Base-by-base conservation (phyloP, 352 stramenopile genomes). In the Aphanomyces invadans region DNA sequence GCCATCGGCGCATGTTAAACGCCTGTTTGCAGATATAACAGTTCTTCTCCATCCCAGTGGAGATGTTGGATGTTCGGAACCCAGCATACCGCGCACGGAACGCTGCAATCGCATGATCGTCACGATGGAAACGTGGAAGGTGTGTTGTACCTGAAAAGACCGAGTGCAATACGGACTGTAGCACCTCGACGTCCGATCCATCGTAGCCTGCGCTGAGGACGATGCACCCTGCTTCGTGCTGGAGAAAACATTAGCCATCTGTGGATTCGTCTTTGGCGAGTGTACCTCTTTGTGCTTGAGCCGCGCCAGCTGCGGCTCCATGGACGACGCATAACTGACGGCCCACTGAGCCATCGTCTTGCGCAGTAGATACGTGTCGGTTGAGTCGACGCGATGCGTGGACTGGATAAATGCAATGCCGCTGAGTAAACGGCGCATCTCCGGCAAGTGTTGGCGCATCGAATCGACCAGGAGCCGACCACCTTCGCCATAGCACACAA, bases 1-100 rank as follows among this genome's bases (percentile, higher is more conserved):
- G 77, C 80, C 80, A 89, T 56, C 80, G 78, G 65, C 78, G 78
- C 78, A 89, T 86, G 73, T 83, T 87, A 55, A 89, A 89, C 10
- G 62, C 60, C 15, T 81, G 76, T 60, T 84, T 81, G 70, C 80
- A 89, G 36, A 81, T 61, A 63, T 87, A 89, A 70, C 80, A 89
- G 17, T 63, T 56, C 55, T 85, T 85, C 64, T 87, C 79, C 71
- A 89, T 79, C n/a, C 80, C 80, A 23, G 70, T 79, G 66, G 85
- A 86, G 39, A 86, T 76, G 52, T 82, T 85, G 70, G 85, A 86
- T n/a, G 86, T 77, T 19, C 80, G 80, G 70, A 89, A 89, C 48
- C 80, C 80, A 49, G 80, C 86, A 77, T 79, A 89, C 53, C 80
- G 74, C 52, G 80, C 80, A 57, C 86, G 86, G 70, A 89, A 89